Conservation (phyloP, 208 protist species). For the Trypanosoma conorhini region DNA sequence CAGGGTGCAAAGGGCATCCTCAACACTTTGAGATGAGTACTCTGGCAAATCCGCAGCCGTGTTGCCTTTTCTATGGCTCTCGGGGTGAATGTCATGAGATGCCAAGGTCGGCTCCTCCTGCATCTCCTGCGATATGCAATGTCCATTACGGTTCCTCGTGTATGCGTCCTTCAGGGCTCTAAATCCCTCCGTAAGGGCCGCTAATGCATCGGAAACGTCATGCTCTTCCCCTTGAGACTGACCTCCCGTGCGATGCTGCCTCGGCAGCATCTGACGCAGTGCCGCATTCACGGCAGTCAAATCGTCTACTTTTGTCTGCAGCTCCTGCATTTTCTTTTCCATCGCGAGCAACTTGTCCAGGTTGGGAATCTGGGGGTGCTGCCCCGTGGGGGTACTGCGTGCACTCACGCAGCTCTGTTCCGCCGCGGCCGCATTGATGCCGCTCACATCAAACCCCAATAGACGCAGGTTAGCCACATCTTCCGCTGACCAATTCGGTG, state of each 20-base stretch:
- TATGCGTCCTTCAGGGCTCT: not conserved
- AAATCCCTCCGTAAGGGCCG: not conserved
- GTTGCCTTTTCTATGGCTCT: not conserved
- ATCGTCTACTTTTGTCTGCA: slow-evolving; percentile 9
- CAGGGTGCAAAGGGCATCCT: slow-evolving; percentile 16
- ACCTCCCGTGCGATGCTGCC: not conserved
- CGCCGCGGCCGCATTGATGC: not conserved
- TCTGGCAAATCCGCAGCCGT: not conserved
- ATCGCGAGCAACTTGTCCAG: slow-evolving; percentile 6
- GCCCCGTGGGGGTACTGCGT: not conserved
- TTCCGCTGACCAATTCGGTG: slow-evolving; percentile 3
- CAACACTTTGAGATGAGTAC: slow-evolving; percentile 2
- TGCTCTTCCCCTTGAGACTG: not conserved
- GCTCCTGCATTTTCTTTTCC: slow-evolving; percentile 6
- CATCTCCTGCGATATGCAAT: not conserved
- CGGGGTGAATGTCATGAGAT: not conserved
- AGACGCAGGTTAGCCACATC: slow-evolving; percentile 18
- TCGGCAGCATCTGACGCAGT: not conserved
- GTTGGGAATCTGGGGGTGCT: slow-evolving; percentile 1
- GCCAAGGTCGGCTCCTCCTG: not conserved
- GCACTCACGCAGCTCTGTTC: not conserved
- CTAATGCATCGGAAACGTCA: not conserved
- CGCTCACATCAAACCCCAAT: slow-evolving; percentile 22
- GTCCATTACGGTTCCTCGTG: not conserved
- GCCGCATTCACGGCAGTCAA: slow-evolving; percentile 7